Base-by-base conservation (phyloP, 176 grass and related monocot genomes). In the Canna indica region DNA sequence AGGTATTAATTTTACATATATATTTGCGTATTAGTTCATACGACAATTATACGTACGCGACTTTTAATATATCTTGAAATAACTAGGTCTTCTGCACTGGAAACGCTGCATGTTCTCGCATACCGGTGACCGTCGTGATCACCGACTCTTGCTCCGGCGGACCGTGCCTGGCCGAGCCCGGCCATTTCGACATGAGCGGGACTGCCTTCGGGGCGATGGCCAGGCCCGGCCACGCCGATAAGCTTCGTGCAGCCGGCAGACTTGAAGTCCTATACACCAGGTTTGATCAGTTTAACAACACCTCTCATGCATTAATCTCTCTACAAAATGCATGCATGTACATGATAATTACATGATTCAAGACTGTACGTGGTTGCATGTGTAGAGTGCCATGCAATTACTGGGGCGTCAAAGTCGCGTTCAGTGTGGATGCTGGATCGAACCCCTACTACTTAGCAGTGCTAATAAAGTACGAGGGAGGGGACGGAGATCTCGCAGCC, bases 371-470 rank as follows among this genome's bases (percentile, higher is more conserved):
- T n/a, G n/a, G n/a, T n/a, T n/a, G n/a, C n/a, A n/a, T n/a, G 39
- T 67, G 53, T 20, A 87, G 88, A 28, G 88, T 91, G 59, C 75
- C 64, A 0, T 90, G 84, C 74, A 24, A 69, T 59, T 91, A 80
- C 60, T 36, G 78, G 1, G 88, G 88, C 0, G 38, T 80, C 7
- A 70, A 69, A 5, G 59, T 86, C 15, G 74, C 78, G 10, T 96
- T 96, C 83, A 81, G 86, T 26, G 68, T 88, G 26, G 78, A 91
- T 78, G 53, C 81, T 11, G 91, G 91, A 0, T 96, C 88, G 3
- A 88, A 88, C 88, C 47, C 83, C 0, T 36, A 73, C 24, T 96
- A 88, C 73, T 28, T 91, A 15, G 83, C 83, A 0, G 67, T 96
- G 14, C 79, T 80, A 5, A 70, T 91, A 11, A 77, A 82, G 73